Conservation (phyloP, 371 early-diverging fungal species). For the Rhizomucor miehei region DNA sequence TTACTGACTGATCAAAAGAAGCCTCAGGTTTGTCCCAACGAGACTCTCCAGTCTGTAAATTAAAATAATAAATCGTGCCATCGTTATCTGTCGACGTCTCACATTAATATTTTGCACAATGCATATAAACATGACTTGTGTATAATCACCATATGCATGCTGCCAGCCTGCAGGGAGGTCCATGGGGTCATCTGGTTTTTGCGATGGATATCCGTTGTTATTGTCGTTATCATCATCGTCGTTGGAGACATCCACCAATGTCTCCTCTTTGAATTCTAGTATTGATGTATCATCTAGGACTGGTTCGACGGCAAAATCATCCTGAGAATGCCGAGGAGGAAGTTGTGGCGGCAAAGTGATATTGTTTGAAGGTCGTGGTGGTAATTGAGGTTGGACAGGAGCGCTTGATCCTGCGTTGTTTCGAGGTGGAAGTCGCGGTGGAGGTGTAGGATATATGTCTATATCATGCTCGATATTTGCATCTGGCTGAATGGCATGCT, state of each 20-base stretch:
- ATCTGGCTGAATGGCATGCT: too few species aligned
- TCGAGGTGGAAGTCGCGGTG: too few species aligned
- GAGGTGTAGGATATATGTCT: too few species aligned
- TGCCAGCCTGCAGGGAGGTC: slow-evolving; percentile 27
- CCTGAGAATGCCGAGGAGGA: not conserved
- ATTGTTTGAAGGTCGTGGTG: too few species aligned
- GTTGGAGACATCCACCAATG: not conserved
- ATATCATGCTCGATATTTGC: too few species aligned
- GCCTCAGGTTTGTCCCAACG: slow-evolving; percentile 36
- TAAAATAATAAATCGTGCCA: slow-evolving; percentile 52
- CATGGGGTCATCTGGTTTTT: not conserved
- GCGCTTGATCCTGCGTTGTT: too few species aligned
- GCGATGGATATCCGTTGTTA: too few species aligned
- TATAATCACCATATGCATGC: slow-evolving; percentile 27
- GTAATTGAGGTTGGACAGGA: too few species aligned
- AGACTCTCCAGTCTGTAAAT: slow-evolving; percentile 46
- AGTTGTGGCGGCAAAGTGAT: too few species aligned
- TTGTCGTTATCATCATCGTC: not conserved
- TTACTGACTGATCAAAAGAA: not conserved
- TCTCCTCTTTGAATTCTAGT: too few species aligned
- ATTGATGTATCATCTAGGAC: too few species aligned
- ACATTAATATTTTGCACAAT: not conserved
- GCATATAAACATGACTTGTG: not conserved
- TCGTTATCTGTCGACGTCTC: slow-evolving; percentile 7
- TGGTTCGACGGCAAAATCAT: too few species aligned